phyloP scores from a whole-genome alignment of 1,139 yeast genomes.

The Meyerozyma elateridarum region DNA sequence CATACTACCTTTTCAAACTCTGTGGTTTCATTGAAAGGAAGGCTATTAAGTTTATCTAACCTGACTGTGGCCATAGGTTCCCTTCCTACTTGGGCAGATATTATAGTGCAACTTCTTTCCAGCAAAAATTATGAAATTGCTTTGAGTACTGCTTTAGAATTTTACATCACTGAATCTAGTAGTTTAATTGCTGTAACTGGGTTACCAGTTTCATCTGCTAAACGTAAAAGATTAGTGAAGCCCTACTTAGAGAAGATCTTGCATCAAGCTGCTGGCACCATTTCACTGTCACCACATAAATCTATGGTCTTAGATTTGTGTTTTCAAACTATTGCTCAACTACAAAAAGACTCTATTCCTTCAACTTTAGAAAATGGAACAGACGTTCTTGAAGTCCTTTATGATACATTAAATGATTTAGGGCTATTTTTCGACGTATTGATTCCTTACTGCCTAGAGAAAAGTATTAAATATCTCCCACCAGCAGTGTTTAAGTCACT shows the following conservation, averaged over 20 bases:
- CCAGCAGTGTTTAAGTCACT: slow-evolving; percentile 59
- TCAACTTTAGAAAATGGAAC: too few species aligned
- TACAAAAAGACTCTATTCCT: neutral
- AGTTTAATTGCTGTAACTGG: slow-evolving; percentile 48
- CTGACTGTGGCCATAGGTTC: slow-evolving; percentile 29
- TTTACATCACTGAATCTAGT: slow-evolving; percentile 42
- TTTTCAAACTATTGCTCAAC: slow-evolving; percentile 2
- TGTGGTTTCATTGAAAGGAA: neutral
- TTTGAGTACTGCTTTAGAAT: slow-evolving; percentile 48
- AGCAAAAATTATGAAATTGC: slow-evolving; percentile 51
- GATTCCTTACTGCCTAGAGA: slow-evolving; percentile 46
- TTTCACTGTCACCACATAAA: too few species aligned
- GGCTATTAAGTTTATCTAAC: slow-evolving; percentile 21
- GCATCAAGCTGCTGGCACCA: too few species aligned
- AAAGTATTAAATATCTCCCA: slow-evolving; percentile 46
- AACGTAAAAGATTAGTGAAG: slow-evolving; percentile 45
- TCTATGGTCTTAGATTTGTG: too few species aligned
- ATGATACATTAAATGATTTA: slow-evolving; percentile 39
- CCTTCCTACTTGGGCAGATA: slow-evolving; percentile 69
- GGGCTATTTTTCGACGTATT: slow-evolving; percentile 45
- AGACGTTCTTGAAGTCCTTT: slow-evolving; percentile 45
- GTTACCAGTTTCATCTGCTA: slow-evolving; percentile 43
- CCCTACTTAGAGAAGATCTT: slow-evolving; percentile 56
- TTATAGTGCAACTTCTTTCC: slow-evolving; percentile 44
- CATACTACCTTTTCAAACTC: neutral